Conservation (phyloP, 106 monocot species). For the Dioscorea dumetorum region DNA sequence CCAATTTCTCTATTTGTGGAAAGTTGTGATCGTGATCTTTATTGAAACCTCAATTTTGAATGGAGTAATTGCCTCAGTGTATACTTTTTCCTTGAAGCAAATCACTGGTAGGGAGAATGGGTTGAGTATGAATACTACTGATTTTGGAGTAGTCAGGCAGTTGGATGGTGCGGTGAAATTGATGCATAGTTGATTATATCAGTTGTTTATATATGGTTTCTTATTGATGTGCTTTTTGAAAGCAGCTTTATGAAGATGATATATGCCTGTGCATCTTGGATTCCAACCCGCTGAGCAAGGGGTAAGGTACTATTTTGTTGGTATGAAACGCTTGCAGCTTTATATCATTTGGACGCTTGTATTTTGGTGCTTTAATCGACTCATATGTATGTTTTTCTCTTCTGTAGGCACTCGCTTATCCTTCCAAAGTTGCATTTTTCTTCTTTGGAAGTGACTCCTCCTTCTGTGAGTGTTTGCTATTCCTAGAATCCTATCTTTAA, state of each 20-base stretch:
- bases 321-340: neutral
- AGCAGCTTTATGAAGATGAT: conserved; percentile 97
- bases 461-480: conserved; percentile 32
- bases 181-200: too few species aligned
- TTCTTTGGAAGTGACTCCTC: conserved; percentile 67
- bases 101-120: too few species aligned
- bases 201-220: neutral
- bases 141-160: too few species aligned
- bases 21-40: too few species aligned
- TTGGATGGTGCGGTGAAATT: too few species aligned
- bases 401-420: conserved; percentile 76
- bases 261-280: conserved; percentile 90
- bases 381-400: conserved; percentile 2
- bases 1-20: too few species aligned
- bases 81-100: too few species aligned
- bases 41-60: too few species aligned
- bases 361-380: neutral
- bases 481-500: too few species aligned
- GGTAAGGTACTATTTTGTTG: conserved; percentile 48
- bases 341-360: neutral
- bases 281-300: conserved; percentile 64
- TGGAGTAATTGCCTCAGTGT: too few species aligned
- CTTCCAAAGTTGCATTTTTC: conserved; percentile 82
- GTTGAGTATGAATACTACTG: too few species aligned
- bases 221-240: conserved; percentile 7